Evolutionary conservation across 176 grass and related monocot genomes (phyloP).

Genomic region (Carex kokanica): DNA sequence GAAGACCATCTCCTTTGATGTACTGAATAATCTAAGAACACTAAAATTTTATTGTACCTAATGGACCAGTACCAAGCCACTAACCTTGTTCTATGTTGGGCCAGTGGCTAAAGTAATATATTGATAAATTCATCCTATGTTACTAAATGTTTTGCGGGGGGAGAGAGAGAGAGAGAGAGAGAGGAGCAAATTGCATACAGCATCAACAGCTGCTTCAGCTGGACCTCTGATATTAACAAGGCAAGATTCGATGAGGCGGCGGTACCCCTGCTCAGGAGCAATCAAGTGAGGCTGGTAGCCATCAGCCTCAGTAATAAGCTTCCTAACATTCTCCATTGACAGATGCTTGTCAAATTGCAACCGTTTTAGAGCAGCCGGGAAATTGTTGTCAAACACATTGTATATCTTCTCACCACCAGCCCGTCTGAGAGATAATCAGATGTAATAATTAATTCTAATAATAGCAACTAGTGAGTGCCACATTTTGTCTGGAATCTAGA

Average conservation of each 20-base stretch:
- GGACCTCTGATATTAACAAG: slow-evolving; percentile 91
- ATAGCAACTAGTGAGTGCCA: not conserved
- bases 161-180: not conserved
- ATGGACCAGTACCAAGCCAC: not conserved
- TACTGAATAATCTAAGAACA: not conserved
- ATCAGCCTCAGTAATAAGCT: slow-evolving; percentile 92
- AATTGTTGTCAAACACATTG: slow-evolving; percentile 93
- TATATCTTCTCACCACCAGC: slow-evolving; percentile 95
- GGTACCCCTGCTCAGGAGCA: slow-evolving; percentile 97
- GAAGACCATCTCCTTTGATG: not conserved
- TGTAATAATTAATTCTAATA: slow-evolving; percentile 1
- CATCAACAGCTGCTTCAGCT: slow-evolving; percentile 87
- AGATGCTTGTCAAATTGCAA: slow-evolving; percentile 98
- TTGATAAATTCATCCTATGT: not conserved
- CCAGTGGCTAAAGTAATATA: not conserved
- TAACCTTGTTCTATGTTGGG: not conserved
- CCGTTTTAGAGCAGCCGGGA: slow-evolving; percentile 87
- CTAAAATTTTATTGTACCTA: not conserved
- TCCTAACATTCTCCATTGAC: slow-evolving; percentile 97
- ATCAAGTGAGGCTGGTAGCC: slow-evolving; percentile 99
- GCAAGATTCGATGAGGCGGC: slow-evolving; percentile 92
- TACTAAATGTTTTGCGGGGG: not conserved
- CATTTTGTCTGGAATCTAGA: not conserved
- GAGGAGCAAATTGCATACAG: slow-evolving; percentile 40
- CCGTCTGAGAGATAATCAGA: slow-evolving; percentile 44